A percentile compares a stretch with the other conserved stretches of the same genome.
These are phyloP conservation scores for Litsea cubeba DNA, from an alignment of 164 flowering plant genomes.

Conservation along the genomic window DNA sequence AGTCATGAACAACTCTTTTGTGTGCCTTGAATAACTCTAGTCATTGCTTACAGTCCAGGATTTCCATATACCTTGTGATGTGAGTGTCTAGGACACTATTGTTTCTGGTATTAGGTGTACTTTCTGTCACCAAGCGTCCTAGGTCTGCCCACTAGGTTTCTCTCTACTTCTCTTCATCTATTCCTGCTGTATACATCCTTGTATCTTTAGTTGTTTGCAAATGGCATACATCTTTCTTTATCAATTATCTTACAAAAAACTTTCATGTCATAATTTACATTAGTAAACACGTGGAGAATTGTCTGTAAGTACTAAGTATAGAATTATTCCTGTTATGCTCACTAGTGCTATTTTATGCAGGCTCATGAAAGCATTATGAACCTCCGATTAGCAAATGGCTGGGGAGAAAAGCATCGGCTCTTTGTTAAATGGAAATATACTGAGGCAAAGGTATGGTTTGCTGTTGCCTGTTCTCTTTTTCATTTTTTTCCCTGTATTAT, in stretches of 20 bases:
- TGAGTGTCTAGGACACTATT: background rate
- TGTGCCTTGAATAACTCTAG: background rate
- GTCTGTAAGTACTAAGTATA: background rate
- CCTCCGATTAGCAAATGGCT: constrained; percentile 72
- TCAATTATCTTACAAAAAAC: background rate
- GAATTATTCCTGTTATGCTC: background rate
- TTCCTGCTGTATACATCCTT: background rate
- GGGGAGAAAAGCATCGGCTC: constrained; percentile 89
- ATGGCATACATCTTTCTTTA: background rate
- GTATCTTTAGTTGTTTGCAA: background rate
- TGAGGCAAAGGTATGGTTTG: constrained; percentile 77
- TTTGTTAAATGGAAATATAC: constrained; percentile 78
- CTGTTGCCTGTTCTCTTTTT: background rate
- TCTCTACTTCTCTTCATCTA: background rate
- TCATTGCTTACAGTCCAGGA: background rate
- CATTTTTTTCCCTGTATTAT: background rate
- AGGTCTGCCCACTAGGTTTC: background rate
- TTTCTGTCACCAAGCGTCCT: background rate
- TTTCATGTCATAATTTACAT: too few species aligned
- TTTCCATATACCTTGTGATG: background rate
- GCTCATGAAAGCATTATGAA: constrained; percentile 83
- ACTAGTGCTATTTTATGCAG: constrained; percentile 22
- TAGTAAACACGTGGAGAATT: background rate
- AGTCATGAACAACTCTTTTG: background rate
- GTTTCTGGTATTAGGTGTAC: background rate